Conservation (phyloP, 164 flowering plant species). For the Aristolochia californica region DNA sequence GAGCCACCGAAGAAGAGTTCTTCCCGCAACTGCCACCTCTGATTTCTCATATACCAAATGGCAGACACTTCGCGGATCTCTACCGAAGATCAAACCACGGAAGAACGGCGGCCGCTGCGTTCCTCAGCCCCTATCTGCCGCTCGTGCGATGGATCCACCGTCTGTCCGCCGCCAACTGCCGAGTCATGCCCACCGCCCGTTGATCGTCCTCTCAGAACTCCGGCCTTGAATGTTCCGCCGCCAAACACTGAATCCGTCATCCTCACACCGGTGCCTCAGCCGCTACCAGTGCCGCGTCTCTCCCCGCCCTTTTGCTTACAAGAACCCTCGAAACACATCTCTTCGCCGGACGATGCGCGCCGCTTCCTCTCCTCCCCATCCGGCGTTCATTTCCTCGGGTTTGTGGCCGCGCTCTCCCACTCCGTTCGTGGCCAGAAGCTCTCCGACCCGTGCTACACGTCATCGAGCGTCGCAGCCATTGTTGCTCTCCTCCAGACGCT, state of each 20-base stretch:
- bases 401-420: constrained; percentile 63
- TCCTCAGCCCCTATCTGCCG: constrained; percentile 2
- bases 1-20: too few relatives aligned
- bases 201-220: constrained; percentile 44
- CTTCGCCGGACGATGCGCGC: constrained; percentile 46
- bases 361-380: constrained; percentile 48
- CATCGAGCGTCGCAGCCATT: constrained; percentile 27
- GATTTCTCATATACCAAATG: neutral
- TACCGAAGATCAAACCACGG: neutral
- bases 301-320: constrained; percentile 43
- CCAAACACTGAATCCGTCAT: constrained; percentile 33
- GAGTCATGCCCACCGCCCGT: constrained; percentile 37
- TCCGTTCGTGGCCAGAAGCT: constrained; percentile 58
- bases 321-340: constrained; percentile 54
- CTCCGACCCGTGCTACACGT: constrained; percentile 58
- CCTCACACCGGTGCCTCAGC: constrained; percentile 62
- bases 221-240: constrained; percentile 25
- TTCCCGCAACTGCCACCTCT: too few relatives aligned
- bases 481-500: constrained; percentile 39
- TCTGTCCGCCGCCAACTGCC: neutral
- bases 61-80: neutral
- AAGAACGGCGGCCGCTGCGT: constrained; percentile 1
- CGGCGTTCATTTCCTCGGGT: constrained; percentile 61
- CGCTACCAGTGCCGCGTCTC: constrained; percentile 23
- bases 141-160: constrained; percentile 2